Conservation (phyloP, 2,329 filamentous ascomycete species). For the Cryphonectria nitschkei region DNA sequence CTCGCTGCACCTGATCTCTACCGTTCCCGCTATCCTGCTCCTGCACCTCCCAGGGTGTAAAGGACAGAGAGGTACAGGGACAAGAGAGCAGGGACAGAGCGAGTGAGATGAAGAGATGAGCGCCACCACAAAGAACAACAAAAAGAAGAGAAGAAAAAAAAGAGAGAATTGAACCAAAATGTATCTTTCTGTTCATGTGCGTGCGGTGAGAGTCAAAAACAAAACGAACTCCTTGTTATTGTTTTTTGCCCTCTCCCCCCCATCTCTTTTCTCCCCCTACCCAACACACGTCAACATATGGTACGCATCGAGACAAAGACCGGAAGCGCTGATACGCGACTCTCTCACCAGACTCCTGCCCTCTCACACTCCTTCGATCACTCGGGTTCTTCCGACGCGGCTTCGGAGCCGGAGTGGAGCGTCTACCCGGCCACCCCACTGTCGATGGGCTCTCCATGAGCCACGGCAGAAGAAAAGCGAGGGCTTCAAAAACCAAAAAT, state of each 20-base stretch:
- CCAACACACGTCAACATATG: not conserved
- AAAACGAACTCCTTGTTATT: slow-evolving; percentile 10
- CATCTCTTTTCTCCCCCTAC: not conserved
- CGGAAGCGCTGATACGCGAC: slow-evolving; percentile 50
- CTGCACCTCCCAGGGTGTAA: slow-evolving; percentile 20
- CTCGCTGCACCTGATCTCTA: slow-evolving; percentile 31
- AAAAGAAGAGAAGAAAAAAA: not conserved
- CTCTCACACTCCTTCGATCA: slow-evolving; percentile 75
- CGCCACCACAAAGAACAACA: not conserved
- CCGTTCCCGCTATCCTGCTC: slow-evolving; percentile 30
- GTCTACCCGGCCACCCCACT: slow-evolving; percentile 72
- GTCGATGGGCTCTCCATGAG: slow-evolving; percentile 55
- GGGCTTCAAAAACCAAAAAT: not conserved
- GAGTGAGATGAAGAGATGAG: not conserved
- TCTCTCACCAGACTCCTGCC: slow-evolving; percentile 68
- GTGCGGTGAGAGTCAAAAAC: slow-evolving; percentile 21
- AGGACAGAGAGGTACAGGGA: not conserved
- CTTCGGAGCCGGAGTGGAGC: slow-evolving; percentile 62
- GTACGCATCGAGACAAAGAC: slow-evolving; percentile 12
- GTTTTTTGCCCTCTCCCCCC: not conserved
- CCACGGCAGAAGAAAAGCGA: not conserved
- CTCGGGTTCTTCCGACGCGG: slow-evolving; percentile 53
- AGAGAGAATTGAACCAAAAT: not conserved
- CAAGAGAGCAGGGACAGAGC: not conserved
- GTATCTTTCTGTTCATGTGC: slow-evolving; percentile 17